Conservation (phyloP, 768 basidiomycete species). For the Mycena pura region DNA sequence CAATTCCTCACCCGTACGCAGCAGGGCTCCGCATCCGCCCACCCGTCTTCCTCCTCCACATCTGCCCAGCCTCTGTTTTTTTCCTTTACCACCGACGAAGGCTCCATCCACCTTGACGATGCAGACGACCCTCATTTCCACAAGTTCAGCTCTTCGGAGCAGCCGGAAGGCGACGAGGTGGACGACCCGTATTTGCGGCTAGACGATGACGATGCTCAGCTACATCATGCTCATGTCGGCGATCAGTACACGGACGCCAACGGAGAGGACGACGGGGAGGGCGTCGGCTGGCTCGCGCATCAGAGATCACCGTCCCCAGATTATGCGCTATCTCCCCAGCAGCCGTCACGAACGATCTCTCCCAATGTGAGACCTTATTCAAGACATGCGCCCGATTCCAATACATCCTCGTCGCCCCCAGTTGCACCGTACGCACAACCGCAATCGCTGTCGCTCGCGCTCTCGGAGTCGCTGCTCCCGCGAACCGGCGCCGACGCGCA, state of each 20-base stretch:
- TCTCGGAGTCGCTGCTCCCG: constrained; percentile 71
- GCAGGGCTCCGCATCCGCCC: background rate
- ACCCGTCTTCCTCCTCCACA: constrained; percentile 7
- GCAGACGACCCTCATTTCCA: constrained; percentile 79
- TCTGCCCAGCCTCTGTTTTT: constrained; percentile 79
- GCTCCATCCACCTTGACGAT: constrained; percentile 71
- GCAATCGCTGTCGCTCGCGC: constrained; percentile 71
- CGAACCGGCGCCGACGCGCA: constrained; percentile 36
- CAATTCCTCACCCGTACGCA: constrained; percentile 5
- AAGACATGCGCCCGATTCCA: constrained; percentile 21
- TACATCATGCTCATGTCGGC: constrained; percentile 28
- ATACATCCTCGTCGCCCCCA: constrained; percentile 50
- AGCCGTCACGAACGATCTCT: constrained; percentile 45
- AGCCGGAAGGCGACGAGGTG: constrained; percentile 56
- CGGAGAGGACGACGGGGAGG: constrained; percentile 45
- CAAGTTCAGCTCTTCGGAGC: constrained; percentile 39
- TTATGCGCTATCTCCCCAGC: constrained; percentile 33
- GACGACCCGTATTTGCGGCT: constrained; percentile 82
- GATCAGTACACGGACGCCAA: constrained; percentile 18
- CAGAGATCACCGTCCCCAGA: constrained; percentile 69
- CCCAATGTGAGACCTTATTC: constrained; percentile 44
- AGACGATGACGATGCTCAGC: constrained; percentile 67
- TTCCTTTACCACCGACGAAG: constrained; percentile 84
- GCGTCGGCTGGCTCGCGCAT: constrained; percentile 74
- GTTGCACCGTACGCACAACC: no score